Evolutionary conservation across 768 basidiomycete species (phyloP).

Genomic region (Lactarius pseudohatsudake): DNA sequence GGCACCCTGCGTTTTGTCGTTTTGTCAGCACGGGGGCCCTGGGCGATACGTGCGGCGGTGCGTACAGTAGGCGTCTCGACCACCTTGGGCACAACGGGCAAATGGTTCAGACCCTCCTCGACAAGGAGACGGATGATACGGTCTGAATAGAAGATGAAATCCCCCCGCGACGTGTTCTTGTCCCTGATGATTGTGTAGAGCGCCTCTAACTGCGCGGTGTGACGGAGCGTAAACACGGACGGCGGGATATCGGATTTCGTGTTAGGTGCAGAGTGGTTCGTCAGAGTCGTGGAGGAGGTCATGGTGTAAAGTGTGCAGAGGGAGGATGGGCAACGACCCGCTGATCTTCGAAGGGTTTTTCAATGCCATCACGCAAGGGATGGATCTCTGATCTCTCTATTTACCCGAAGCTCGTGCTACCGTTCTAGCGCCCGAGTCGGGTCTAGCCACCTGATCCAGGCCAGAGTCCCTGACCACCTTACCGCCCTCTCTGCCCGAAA

Average conservation of each 20-base stretch:
- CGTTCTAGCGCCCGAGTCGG: slow-evolving; percentile 1
- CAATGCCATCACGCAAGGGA: not conserved
- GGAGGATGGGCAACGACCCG: not conserved
- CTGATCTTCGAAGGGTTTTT: not conserved
- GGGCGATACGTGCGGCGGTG: not conserved
- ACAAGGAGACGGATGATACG: slow-evolving; percentile 84
- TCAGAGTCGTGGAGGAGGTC: slow-evolving; percentile 10
- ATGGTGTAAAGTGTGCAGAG: slow-evolving; percentile 2
- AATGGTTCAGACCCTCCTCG: slow-evolving; percentile 86
- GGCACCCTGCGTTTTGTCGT: slow-evolving; percentile 52
- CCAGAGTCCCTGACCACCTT: not conserved
- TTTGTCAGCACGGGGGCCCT: not conserved
- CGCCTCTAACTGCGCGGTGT: slow-evolving; percentile 92
- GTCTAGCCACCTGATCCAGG: not conserved
- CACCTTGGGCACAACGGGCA: slow-evolving; percentile 72
- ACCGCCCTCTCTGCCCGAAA: not conserved
- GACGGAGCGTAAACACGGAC: slow-evolving; percentile 86
- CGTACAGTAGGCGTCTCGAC: slow-evolving; percentile 79
- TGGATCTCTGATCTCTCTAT: not conserved
- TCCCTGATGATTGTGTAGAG: slow-evolving; percentile 94
- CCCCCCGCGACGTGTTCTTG: slow-evolving; percentile 82
- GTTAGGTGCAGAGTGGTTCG: slow-evolving; percentile 1
- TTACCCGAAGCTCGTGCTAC: slow-evolving; percentile 1
- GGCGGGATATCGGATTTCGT: slow-evolving; percentile 47
- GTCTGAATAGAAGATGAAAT: slow-evolving; percentile 96